These are phyloP conservation scores for Pestalotiopsis sp. DNA, from an alignment of 2,329 filamentous ascomycete species.

Conservation along the genomic window DNA sequence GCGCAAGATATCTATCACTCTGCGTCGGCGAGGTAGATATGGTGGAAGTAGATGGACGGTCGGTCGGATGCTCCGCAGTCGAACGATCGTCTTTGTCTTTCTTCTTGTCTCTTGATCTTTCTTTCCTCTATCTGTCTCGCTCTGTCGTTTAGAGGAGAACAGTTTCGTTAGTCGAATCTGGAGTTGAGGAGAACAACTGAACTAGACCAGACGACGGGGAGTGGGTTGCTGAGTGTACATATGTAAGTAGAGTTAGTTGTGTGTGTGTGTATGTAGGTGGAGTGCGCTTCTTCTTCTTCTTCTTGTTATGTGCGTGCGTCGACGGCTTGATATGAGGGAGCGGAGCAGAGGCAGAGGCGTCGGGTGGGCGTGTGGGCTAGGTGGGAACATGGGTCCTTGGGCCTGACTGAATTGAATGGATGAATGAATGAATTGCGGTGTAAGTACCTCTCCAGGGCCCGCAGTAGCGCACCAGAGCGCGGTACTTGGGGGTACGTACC, in stretches of 20 bases:
- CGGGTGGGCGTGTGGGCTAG: neutral
- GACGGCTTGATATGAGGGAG: constrained; percentile 16
- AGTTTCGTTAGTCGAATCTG: constrained; percentile 13
- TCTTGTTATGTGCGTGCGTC: constrained; percentile 10
- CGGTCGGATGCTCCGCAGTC: neutral
- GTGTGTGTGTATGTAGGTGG: neutral
- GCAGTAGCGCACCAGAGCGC: neutral
- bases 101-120: neutral
- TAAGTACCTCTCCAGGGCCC: constrained; percentile 9
- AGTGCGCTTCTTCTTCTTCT: neutral
- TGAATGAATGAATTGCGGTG: constrained; percentile 7
- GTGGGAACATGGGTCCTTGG: constrained; percentile 3
- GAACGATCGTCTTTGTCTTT: neutral
- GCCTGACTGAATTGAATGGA: neutral
- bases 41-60: neutral
- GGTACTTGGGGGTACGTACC: constrained; percentile 9
- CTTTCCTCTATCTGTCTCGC: neutral
- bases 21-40: neutral
- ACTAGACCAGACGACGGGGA: constrained; percentile 18
- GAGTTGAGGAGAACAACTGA: constrained; percentile 22
- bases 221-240: constrained; percentile 36
- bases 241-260: constrained; percentile 17
- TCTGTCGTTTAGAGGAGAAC: constrained; percentile 13
- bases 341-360: constrained; percentile 9
- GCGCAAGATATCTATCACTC: neutral